These are phyloP conservation scores for Petunia hybrid DNA, from an alignment of 305 asterid species.

Conservation along the genomic window DNA sequence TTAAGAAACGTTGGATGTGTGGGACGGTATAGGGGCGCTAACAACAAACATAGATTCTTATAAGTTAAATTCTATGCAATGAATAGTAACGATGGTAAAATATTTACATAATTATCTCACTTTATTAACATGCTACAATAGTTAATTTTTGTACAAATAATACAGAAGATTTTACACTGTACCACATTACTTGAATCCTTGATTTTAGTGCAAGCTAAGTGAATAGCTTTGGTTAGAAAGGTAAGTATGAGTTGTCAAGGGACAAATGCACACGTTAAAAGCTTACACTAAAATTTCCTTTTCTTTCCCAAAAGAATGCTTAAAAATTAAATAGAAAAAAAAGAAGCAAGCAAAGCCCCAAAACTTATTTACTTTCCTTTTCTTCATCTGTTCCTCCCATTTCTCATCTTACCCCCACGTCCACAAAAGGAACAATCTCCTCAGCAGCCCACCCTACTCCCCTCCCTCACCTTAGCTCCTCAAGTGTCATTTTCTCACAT, in stretches of 20 bases:
- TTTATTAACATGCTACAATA: not conserved
- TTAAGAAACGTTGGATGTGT: not conserved
- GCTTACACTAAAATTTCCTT: slow-evolving; percentile 72
- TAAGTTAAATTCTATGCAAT: not conserved
- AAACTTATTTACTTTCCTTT: slow-evolving; percentile 53
- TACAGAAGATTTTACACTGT: not conserved
- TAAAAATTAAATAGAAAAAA: slow-evolving; percentile 30
- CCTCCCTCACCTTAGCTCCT: slow-evolving; percentile 51
- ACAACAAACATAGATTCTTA: not conserved
- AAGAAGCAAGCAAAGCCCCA: slow-evolving; percentile 57
- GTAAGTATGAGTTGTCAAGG: slow-evolving; percentile 53
- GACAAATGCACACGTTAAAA: slow-evolving; percentile 61
- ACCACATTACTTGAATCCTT: not conserved
- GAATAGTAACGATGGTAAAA: not conserved
- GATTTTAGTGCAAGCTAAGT: not conserved
- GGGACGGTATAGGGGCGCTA: not conserved
- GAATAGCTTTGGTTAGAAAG: slow-evolving; percentile 42
- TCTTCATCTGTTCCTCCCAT: slow-evolving; percentile 32
- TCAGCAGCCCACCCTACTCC: not conserved
- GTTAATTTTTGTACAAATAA: no score
- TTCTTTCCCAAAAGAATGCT: slow-evolving; percentile 52
- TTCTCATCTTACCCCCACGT: slow-evolving; percentile 60
- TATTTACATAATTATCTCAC: not conserved
- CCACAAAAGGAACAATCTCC: slow-evolving; percentile 33
- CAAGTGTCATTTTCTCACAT: slow-evolving; percentile 89